A percentile compares a stretch with the other conserved stretches of the same genome.
phyloP scores from a whole-genome alignment of 1,284 basidiomycete genomes.

The Exobasidium rhododendri region DNA sequence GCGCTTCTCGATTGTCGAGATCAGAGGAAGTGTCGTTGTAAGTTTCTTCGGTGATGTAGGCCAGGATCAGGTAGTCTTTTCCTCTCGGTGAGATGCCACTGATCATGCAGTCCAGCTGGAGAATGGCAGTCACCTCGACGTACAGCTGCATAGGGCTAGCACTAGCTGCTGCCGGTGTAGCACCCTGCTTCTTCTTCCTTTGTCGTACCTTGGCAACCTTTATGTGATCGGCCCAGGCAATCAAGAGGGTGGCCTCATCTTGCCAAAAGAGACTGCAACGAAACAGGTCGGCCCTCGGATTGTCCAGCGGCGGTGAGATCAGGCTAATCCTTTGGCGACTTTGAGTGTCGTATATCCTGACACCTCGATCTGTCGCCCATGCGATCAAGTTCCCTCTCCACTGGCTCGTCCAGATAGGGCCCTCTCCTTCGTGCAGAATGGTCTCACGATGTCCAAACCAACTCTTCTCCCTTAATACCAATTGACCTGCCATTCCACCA shows the following conservation, averaged over 20 bases:
- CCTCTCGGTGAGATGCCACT: conserved; percentile 80
- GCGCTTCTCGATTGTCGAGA: conserved; percentile 12
- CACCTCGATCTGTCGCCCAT: conserved; percentile 95
- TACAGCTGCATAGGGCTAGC: conserved; percentile 27
- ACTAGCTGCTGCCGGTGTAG: background rate
- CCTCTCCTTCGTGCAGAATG: conserved; percentile 79
- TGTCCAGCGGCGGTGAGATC: conserved; percentile 75
- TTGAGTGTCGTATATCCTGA: conserved; percentile 84
- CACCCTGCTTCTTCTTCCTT: background rate
- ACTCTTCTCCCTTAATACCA: conserved; percentile 86
- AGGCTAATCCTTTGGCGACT: conserved; percentile 79
- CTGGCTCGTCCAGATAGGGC: conserved; percentile 85
- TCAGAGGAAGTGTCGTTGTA: conserved; percentile 52
- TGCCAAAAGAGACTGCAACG: conserved; percentile 89
- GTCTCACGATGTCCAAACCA: conserved; percentile 95
- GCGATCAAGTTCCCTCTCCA: conserved; percentile 86
- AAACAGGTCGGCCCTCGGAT: conserved; percentile 87
- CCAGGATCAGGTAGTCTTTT: conserved; percentile 70
- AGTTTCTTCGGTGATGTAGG: conserved; percentile 61
- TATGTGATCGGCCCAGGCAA: conserved; percentile 92
- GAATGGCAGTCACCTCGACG: conserved; percentile 84
- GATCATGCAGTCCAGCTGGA: conserved; percentile 93
- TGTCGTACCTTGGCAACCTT: conserved; percentile 66
- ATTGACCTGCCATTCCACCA: conserved; percentile 84
- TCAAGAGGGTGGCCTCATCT: conserved; percentile 77